Base-by-base conservation (phyloP, 257 asterid genomes). In the Craterostigma plantagineum region DNA sequence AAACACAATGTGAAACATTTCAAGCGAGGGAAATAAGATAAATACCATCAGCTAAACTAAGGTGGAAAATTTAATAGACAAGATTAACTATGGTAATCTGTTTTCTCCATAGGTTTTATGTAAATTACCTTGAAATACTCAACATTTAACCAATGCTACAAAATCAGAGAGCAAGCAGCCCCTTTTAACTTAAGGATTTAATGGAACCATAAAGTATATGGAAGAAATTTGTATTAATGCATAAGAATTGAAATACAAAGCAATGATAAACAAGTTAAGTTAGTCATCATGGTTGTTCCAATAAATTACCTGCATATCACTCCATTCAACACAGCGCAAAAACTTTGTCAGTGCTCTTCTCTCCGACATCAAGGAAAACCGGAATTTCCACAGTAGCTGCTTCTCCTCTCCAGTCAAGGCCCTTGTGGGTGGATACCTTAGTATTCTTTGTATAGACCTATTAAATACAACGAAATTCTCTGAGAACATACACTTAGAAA, bases 291-390 rank as follows among this genome's bases (percentile, higher is more conserved):
- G 30, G 30, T 23, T 23, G 30, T 41, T 15, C 46, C 38, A 45
- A 35, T 49, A 43, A 37, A 23, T 45, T 69, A 86, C 98, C 93
- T 82, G 98, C 56, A 82, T 59, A 53, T 87, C 98, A 65, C 98
- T 87, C 98, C 98, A 87, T 63, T 87, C 98, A 49, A 87, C 98
- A 65, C 98, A 79, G 18, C 93, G 92, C 48, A 87, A 75, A 50
- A 87, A 87, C 52, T 82, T 87, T 10, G 95, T 79, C 34, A 81
- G 69, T 47, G 98, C 98, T 53, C 92, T 80, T 71, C 82, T 87
- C 71, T 87, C 98, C 23, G 85, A 68, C 98, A 82, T 81, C 54
- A 87, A 65, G 49, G 92, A 82, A 63, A 87, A 87, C 13, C 98
- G 93, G 56, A 87, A 79, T 69, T 87, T 87, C 98, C 95, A 87